A percentile compares a stretch with the other conserved stretches of the same genome.
Conservation (phyloP, 2,329 filamentous ascomycete species). For the Calycina marina region DNA sequence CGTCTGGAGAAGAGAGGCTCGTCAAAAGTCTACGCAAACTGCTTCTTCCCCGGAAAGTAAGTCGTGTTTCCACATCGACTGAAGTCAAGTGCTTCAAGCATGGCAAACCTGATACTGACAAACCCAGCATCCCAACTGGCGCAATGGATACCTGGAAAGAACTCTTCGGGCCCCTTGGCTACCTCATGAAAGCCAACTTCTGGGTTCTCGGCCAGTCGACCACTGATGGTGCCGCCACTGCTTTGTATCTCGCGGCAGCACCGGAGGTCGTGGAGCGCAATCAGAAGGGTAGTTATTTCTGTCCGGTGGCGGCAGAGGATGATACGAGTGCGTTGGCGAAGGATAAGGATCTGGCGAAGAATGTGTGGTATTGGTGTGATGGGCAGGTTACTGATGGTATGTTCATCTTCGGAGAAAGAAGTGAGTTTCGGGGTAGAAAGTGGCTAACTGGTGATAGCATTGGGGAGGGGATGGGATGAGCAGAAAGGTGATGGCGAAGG, state of each 20-base stretch:
- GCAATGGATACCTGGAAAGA: conserved; percentile 3
- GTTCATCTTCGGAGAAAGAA: conserved; percentile 4
- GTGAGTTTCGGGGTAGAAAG: background rate
- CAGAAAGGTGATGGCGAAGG: conserved; percentile 27
- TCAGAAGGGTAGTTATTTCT: conserved; percentile 2
- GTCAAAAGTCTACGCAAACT: background rate
- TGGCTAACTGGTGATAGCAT: background rate
- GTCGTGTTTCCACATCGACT: no score
- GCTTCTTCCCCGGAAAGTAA: conserved; percentile 3
- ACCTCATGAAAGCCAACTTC: background rate
- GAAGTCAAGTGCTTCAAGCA: no score
- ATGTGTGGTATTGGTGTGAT: conserved; percentile 23
- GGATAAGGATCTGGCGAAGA: conserved; percentile 3
- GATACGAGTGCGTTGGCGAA: background rate
- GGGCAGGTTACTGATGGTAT: conserved; percentile 35
- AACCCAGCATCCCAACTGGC: conserved; percentile 1
- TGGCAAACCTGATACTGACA: no score
- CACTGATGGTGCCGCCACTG: conserved; percentile 1
- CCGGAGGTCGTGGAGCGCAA: background rate
- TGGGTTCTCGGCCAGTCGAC: conserved; percentile 1
- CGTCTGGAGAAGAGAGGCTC: conserved; percentile 2
- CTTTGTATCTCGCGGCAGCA: background rate
- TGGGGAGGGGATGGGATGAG: conserved; percentile 1
- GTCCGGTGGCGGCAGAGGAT: conserved; percentile 2
- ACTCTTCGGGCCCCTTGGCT: background rate